Conservation (phyloP, 306 rosid genomes). For the Gastrolobium villosum region DNA sequence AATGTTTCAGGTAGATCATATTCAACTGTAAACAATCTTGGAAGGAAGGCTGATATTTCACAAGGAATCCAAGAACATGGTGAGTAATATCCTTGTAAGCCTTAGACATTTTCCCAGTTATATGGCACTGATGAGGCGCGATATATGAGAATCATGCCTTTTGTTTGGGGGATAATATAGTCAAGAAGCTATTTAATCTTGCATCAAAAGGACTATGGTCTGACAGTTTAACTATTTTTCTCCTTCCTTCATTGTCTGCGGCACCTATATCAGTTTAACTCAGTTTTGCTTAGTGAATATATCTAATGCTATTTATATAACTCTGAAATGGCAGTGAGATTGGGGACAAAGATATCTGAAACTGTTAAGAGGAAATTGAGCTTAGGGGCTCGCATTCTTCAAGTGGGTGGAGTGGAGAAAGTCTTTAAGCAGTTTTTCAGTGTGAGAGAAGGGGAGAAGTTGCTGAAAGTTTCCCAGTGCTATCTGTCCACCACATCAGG, state of each 20-base stretch:
- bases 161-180: neutral
- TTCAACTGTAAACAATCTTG: neutral
- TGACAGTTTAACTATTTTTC: no score
- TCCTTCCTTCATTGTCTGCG: no score
- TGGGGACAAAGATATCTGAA: no score
- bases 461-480: no score
- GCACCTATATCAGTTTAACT: neutral
- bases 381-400: no score
- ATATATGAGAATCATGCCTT: neutral
- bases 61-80: slow-evolving; percentile 36
- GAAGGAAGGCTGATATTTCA: slow-evolving; percentile 5
- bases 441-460: no score
- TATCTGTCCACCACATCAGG: no score
- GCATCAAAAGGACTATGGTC: no score
- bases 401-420: no score
- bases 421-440: no score
- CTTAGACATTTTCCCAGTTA: neutral
- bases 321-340: slow-evolving; percentile 44
- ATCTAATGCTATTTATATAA: slow-evolving; percentile 17
- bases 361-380: no score
- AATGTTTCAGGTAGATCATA: slow-evolving; percentile 14
- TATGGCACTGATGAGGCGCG: neutral
- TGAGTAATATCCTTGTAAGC: slow-evolving; percentile 25
- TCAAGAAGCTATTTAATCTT: neutral
- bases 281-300: neutral